phyloP scores from a whole-genome alignment of 2,329 filamentous ascomycete genomes.

The Elsinoe arachidis region DNA sequence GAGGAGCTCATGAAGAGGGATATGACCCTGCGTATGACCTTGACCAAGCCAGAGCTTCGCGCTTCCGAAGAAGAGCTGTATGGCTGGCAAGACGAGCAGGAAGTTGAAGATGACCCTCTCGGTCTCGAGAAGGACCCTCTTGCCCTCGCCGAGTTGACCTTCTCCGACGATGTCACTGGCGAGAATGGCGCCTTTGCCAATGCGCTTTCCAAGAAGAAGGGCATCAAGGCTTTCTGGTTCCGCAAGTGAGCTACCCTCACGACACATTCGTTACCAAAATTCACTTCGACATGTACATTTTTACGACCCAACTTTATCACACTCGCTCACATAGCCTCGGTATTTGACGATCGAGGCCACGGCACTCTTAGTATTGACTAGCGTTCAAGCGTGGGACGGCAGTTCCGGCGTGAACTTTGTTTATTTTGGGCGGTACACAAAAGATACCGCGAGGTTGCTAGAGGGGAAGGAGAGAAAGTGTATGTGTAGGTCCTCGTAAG shows the following conservation, averaged over 20 bases:
- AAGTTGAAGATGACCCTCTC: conserved; percentile 8
- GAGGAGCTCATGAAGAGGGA: conserved; percentile 38
- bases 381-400: conserved; percentile 9
- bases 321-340: conserved; percentile 1
- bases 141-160: conserved; percentile 45
- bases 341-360: neutral
- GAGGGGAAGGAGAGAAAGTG: neutral
- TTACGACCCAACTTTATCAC: neutral
- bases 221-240: conserved; percentile 18
- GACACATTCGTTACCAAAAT: neutral
- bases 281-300: conserved; percentile 9
- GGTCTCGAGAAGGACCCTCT: conserved; percentile 37
- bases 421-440: neutral
- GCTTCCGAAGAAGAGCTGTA: conserved; percentile 65
- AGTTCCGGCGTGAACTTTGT: conserved; percentile 6
- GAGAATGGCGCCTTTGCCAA: conserved; percentile 37
- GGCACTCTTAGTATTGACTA: neutral
- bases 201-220: conserved; percentile 14
- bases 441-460: neutral
- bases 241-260: neutral
- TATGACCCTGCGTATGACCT: conserved; percentile 94
- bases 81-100: conserved; percentile 49
- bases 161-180: conserved; percentile 29
- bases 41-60: conserved; percentile 80
- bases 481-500: neutral